These are phyloP conservation scores for Colletotrichum salicis DNA, from an alignment of 2,329 filamentous ascomycete genomes.

Conservation along the genomic window DNA sequence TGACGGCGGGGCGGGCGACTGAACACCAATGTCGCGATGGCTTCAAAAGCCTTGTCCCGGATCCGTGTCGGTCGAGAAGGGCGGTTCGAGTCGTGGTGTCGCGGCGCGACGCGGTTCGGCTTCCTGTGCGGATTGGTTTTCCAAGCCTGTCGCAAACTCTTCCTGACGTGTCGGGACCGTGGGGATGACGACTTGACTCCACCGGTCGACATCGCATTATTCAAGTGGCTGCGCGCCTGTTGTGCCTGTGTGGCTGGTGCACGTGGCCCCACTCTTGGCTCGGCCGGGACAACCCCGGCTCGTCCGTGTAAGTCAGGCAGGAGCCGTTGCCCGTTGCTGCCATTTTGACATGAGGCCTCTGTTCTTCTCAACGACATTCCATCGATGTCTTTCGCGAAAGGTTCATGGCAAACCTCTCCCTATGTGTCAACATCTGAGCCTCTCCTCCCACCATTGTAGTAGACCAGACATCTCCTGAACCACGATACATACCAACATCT, in stretches of 20 bases:
- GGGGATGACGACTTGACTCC: constrained; percentile 28
- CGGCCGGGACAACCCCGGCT: constrained; percentile 21
- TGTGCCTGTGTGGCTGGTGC: background rate
- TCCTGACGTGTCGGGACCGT: constrained; percentile 19
- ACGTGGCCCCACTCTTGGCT: constrained; percentile 5
- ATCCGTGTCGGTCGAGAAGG: constrained; percentile 31
- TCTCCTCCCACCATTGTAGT: background rate
- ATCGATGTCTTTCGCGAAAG: background rate
- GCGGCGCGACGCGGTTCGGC: constrained; percentile 37
- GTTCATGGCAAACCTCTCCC: no score
- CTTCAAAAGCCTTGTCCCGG: constrained; percentile 13
- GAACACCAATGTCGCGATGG: constrained; percentile 16
- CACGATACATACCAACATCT: background rate
- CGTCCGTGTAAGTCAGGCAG: constrained; percentile 29
- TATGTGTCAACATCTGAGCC: background rate
- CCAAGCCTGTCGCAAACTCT: constrained; percentile 38
- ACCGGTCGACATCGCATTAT: constrained; percentile 19
- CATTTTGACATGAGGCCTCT: background rate
- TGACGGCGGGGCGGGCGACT: constrained; percentile 24
- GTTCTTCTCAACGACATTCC: background rate
- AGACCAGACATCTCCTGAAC: background rate
- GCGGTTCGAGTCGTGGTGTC: constrained; percentile 34
- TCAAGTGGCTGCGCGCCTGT: constrained; percentile 8
- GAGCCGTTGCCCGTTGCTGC: background rate
- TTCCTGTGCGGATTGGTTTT: constrained; percentile 37